Evolutionary conservation across 164 flowering plant species (phyloP).

Genomic region (Dillenia turbinata): DNA sequence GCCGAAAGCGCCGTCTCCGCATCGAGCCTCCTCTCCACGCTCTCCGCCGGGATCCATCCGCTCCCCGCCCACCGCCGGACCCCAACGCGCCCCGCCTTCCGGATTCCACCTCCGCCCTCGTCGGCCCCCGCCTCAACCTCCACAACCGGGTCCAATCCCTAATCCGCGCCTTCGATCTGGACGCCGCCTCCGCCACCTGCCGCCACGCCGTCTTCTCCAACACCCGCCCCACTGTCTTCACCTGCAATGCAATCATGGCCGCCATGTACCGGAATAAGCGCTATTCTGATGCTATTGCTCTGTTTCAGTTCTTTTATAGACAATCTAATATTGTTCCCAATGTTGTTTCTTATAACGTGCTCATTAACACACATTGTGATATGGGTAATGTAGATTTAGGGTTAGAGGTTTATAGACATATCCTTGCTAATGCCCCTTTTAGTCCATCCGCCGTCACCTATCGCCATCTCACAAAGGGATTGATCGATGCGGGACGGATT

Average conservation of each 20-base stretch:
- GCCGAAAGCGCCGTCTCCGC: slow-evolving; percentile 71
- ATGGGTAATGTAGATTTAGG: slow-evolving; percentile 46
- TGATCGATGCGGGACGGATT: slow-evolving; percentile 54
- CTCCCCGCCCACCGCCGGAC: slow-evolving; percentile 40
- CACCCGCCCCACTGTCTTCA: slow-evolving; percentile 78
- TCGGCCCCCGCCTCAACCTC: slow-evolving; percentile 69
- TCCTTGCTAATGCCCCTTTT: slow-evolving; percentile 62
- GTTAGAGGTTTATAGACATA: slow-evolving; percentile 41
- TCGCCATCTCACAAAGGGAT: slow-evolving; percentile 68
- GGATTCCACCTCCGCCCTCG: slow-evolving; percentile 65
- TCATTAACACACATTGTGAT: slow-evolving; percentile 67
- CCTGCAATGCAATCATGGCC: slow-evolving; percentile 79
- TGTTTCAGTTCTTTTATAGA: slow-evolving; percentile 59
- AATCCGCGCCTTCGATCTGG: slow-evolving; percentile 68
- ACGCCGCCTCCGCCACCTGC: slow-evolving; percentile 56
- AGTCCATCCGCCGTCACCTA: slow-evolving; percentile 63
- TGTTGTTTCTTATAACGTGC: slow-evolving; percentile 62
- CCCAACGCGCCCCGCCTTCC: slow-evolving; percentile 75
- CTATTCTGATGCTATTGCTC: slow-evolving; percentile 49
- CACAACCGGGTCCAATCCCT: slow-evolving; percentile 81
- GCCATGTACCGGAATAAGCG: slow-evolving; percentile 65
- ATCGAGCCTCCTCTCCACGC: slow-evolving; percentile 81
- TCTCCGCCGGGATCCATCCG: slow-evolving; percentile 47
- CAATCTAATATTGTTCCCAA: slow-evolving; percentile 65
- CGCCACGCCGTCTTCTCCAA: slow-evolving; percentile 64